Evolutionary conservation across 306 rosid species (phyloP), one percentile per base, ranked within the genome.

Genomic region (Lablab purpureus): DNA sequence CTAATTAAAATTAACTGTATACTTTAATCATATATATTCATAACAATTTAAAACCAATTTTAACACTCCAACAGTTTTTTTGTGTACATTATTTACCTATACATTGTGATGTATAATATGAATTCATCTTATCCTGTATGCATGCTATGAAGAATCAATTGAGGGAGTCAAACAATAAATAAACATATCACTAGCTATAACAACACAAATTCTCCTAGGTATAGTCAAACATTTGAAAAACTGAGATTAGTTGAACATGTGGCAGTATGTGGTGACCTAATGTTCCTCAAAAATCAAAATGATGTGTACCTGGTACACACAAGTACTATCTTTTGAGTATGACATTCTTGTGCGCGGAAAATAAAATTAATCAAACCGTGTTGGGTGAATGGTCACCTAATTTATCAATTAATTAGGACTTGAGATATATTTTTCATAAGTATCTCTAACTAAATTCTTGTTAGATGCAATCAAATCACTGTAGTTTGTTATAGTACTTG

Each of bases 391-490:
- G 83, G 82, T 79, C 81, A 82, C 88, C 91, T 85, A 88, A 80
- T 84, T 83, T 10, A 21, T 85, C 5, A 18, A 68, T 67, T 10
- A 9, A 40, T 2, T n/a, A n/a, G n/a, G n/a, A 9, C 70, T 43
- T 73, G 6, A 22, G 27, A 25, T 58, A 47, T 18, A 41, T 60
- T 72, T 66, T 58, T 70, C 49, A 71, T 77, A 74, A 83, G 70
- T 67, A 64, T 75, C 78, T 85, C 88, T 85, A 86, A 88, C 87
- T 83, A 56, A 84, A 85, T 73, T 85, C 87, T 77, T 66, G 92
- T 87, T 86, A 18, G 78, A 72, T 75, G 74, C 84, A 81, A 85
- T 85, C 85, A 70, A 73, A 84, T 76, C 78, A 50, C 36, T 54
- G 76, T 36, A n/a, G 10, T 50, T 52, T 19, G 10, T 52, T 72